Conservation (phyloP, 257 asterid species). For the Henckelia pumila region DNA sequence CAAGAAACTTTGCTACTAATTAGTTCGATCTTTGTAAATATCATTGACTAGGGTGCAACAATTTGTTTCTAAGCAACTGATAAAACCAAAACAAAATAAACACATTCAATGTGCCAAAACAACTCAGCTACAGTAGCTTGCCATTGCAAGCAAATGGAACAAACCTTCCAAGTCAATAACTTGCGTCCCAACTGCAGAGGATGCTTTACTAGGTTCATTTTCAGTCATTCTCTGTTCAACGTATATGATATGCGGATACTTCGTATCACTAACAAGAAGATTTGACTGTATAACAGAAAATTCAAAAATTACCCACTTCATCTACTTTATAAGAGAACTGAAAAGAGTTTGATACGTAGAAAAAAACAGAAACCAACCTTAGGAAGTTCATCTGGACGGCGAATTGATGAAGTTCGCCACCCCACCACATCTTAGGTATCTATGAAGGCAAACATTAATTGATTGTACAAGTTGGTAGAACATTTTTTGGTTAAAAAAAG, state of each 20-base stretch:
- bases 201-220: slow-evolving; percentile 30
- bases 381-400: slow-evolving; percentile 83
- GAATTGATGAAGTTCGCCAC: slow-evolving; percentile 95
- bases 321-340: slow-evolving; percentile 17
- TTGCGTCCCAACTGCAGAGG: slow-evolving; percentile 49
- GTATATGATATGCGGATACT: slow-evolving; percentile 82
- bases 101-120: not conserved
- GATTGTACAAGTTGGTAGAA: slow-evolving; percentile 1
- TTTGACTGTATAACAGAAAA: slow-evolving; percentile 42
- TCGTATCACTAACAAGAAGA: slow-evolving; percentile 55
- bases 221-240: slow-evolving; percentile 53
- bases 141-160: slow-evolving; percentile 10
- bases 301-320: slow-evolving; percentile 21
- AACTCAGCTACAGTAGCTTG: not conserved
- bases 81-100: too few species aligned
- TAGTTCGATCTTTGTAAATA: not conserved
- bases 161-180: slow-evolving; percentile 78
- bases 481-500: too few species aligned
- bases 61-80: not conserved
- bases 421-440: slow-evolving; percentile 75
- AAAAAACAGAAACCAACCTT: slow-evolving; percentile 38
- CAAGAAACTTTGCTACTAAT: not conserved
- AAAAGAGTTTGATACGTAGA: slow-evolving; percentile 8
- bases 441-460: slow-evolving; percentile 46
- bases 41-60: not conserved